Evolutionary conservation across 495 filamentous ascomycete genomes (phyloP).

Genomic region (Acidomyces sp.): DNA sequence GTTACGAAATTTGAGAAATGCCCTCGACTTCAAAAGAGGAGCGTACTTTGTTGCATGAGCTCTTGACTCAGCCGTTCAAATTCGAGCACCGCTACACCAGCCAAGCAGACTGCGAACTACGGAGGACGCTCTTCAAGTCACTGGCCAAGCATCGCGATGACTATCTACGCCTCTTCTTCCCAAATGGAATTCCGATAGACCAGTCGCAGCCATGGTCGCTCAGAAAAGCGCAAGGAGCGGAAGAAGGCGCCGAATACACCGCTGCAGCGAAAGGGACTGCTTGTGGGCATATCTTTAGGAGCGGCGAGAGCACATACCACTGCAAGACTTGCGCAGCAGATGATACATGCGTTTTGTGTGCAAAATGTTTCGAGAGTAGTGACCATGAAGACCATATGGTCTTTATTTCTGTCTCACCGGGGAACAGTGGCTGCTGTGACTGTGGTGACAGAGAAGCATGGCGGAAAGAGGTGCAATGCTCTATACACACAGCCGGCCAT

Average conservation of each 20-base stretch:
- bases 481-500: slow-evolving; percentile 64
- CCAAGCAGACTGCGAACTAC: slow-evolving; percentile 51
- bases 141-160: slow-evolving; percentile 61
- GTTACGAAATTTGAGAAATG: no score
- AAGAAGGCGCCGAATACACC: slow-evolving; percentile 89
- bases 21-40: slow-evolving; percentile 37
- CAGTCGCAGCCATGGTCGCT: slow-evolving; percentile 51
- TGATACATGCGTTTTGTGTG: slow-evolving; percentile 38
- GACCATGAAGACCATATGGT: slow-evolving; percentile 93
- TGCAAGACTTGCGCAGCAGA: slow-evolving; percentile 84
- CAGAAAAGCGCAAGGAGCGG: slow-evolving; percentile 72
- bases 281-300: slow-evolving; percentile 94
- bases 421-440: slow-evolving; percentile 92
- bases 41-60: slow-evolving; percentile 58
- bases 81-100: slow-evolving; percentile 61
- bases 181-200: slow-evolving; percentile 49
- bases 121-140: slow-evolving; percentile 71
- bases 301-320: slow-evolving; percentile 80
- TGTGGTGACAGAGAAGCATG: slow-evolving; percentile 93
- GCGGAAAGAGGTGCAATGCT: slow-evolving; percentile 75
- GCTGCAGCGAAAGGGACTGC: slow-evolving; percentile 81
- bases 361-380: slow-evolving; percentile 74
- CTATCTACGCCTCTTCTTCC: slow-evolving; percentile 66
- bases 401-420: slow-evolving; percentile 66
- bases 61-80: slow-evolving; percentile 56